Base-by-base conservation (phyloP, 139 green algal genomes). In the Coelastrella sp. region DNA sequence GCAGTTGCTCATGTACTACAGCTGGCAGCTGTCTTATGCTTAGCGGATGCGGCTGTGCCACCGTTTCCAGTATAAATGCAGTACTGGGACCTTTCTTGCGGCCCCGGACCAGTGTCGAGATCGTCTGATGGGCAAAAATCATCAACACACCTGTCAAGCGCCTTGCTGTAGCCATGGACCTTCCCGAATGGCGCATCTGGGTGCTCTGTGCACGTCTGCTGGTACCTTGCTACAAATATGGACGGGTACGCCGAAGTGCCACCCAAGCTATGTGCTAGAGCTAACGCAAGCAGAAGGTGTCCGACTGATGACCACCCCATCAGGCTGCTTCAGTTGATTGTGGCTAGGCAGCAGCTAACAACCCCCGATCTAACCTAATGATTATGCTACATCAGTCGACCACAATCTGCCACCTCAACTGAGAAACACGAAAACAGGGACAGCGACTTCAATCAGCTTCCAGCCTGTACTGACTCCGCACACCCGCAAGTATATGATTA, bases 131-230 rank as follows among this genome's bases (percentile, higher is more conserved):
- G 32, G 32, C 32, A 47, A 47, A 47, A 47, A 47, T 1, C 1
- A 47, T 71, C 3, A 2, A 58, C 83, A 68, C 56, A 88, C 83
- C 57, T 80, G 83, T 88, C 83, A 57, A 22, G 23, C 58, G 83
- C 59, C 11, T 22, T 88, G 83, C 2, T 88, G 83, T 88, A 80
- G 3, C 57, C 68, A 56, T 88, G 83, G 13, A 88, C 83, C 54
- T 80, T 88, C 2, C 83, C 83, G 47, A 88, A 88, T 6, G 5
- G 3, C 3, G 83, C 17, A 57, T 47, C 7, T 68, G 83, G 83
- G 68, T 80, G 83, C 23, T 88, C 66, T 16, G 83, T 68, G 83
- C 83, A 88, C 7, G 54, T 65, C 83, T 80, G 17, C 54, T 80
- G 83, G 57, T 88, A 71, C 32, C 83, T 58, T 59, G 83, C 83